These are phyloP conservation scores for Cyathus striatus DNA, from an alignment of 768 basidiomycete species.

Conservation along the genomic window DNA sequence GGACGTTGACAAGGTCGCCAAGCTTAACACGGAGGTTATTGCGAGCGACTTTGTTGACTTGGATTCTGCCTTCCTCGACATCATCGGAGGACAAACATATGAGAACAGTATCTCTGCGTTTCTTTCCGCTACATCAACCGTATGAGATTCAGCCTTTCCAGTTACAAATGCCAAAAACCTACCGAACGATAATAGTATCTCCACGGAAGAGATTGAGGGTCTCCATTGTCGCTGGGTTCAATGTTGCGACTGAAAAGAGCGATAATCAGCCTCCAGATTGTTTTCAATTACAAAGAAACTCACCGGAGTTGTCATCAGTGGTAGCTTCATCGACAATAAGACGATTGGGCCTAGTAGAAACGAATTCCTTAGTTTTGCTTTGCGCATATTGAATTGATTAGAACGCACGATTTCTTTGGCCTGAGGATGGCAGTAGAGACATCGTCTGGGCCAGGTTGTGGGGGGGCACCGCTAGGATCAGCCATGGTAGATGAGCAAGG, in stretches of 20 bases:
- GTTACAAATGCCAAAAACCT: constrained; percentile 11
- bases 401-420: constrained; percentile 93
- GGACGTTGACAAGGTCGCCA: constrained; percentile 93
- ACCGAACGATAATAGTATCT: constrained; percentile 94
- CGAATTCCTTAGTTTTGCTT: constrained; percentile 11
- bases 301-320: constrained; percentile 94
- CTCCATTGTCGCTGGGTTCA: constrained; percentile 98
- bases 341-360: constrained; percentile 77
- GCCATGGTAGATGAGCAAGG: constrained; percentile 38
- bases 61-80: constrained; percentile 96
- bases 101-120: constrained; percentile 94
- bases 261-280: no score
- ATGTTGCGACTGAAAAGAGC: constrained; percentile 87
- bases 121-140: constrained; percentile 81
- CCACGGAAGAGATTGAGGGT: constrained; percentile 89
- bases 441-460: constrained; percentile 85
- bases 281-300: no score
- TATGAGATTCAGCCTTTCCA: not conserved
- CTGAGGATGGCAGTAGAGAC: constrained; percentile 92
- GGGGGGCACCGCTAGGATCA: constrained; percentile 79
- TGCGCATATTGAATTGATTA: constrained; percentile 2
- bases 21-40: constrained; percentile 98
- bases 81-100: constrained; percentile 95
- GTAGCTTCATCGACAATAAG: constrained; percentile 94
- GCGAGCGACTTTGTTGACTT: constrained; percentile 99